A percentile compares a stretch with the other conserved stretches of the same genome.
phyloP scores from a whole-genome alignment of 257 asterid species.

The Lycium barbarum region DNA sequence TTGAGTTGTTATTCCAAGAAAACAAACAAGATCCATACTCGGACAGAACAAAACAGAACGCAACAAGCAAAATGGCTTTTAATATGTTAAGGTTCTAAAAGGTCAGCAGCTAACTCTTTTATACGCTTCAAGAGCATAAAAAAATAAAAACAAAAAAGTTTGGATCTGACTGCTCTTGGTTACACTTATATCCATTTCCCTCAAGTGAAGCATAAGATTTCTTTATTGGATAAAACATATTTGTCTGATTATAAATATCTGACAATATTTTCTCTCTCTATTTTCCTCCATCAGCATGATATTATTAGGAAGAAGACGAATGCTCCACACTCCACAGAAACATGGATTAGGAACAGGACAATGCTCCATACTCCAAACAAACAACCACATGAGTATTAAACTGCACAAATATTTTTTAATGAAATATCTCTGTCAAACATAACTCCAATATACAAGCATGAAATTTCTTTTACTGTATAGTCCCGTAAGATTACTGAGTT shows the following conservation, averaged over 20 bases:
- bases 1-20: neutral
- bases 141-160: neutral
- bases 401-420: neutral
- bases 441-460: neutral
- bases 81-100: too few species aligned
- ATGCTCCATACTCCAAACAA: neutral
- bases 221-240: too few species aligned
- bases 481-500: too few species aligned
- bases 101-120: too few species aligned
- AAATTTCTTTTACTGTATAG: too few species aligned
- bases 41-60: neutral
- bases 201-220: too few species aligned
- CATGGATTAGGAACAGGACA: conserved; percentile 3
- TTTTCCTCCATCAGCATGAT: neutral
- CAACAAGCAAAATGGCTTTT: neutral
- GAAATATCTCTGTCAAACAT: neutral
- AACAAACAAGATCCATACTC: neutral
- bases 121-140: too few species aligned
- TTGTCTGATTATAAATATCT: neutral
- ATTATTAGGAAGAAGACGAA: conserved; percentile 24
- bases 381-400: neutral
- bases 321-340: neutral
- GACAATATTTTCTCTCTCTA: neutral
- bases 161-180: neutral
- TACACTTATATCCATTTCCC: too few species aligned